Conservation (phyloP, 805 yeast genomes). For the Wickerhamiella bombiphila region DNA sequence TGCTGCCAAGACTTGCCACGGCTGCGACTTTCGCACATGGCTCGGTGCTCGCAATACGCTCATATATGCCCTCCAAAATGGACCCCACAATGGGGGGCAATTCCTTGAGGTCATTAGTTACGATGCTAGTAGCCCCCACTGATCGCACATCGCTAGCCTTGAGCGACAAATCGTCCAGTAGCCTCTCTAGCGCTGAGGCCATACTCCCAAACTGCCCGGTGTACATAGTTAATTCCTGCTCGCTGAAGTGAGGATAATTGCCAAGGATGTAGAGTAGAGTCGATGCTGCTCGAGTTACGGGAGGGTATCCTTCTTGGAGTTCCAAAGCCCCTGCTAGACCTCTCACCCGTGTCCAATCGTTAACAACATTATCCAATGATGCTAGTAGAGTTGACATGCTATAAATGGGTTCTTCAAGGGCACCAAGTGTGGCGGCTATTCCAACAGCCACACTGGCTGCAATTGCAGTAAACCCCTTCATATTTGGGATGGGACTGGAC, state of each 20-base stretch:
- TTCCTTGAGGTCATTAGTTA: conserved; percentile 14
- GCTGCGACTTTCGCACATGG: neutral
- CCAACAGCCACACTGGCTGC: too few species aligned
- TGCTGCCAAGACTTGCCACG: neutral
- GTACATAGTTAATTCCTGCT: neutral
- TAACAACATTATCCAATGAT: neutral
- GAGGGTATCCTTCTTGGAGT: neutral
- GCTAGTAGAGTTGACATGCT: neutral
- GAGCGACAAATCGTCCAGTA: conserved; percentile 14
- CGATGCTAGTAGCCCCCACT: conserved; percentile 16
- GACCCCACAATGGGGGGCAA: conserved; percentile 15
- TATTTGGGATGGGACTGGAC: too few species aligned
- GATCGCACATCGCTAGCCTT: conserved; percentile 18
- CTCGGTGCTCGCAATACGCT: neutral
- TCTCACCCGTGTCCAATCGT: neutral
- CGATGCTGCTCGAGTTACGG: neutral
- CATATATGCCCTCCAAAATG: conserved; percentile 4
- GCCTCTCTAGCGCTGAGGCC: conserved; percentile 10
- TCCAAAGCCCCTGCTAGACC: neutral
- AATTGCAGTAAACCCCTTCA: too few species aligned
- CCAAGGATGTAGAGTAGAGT: neutral
- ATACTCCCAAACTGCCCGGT: conserved; percentile 1
- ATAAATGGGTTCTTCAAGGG: neutral
- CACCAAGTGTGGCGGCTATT: too few species aligned
- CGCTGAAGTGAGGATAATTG: neutral